Evolutionary conservation across 2,329 filamentous ascomycete species (phyloP).

Genomic region (Trichoderma harzianum): DNA sequence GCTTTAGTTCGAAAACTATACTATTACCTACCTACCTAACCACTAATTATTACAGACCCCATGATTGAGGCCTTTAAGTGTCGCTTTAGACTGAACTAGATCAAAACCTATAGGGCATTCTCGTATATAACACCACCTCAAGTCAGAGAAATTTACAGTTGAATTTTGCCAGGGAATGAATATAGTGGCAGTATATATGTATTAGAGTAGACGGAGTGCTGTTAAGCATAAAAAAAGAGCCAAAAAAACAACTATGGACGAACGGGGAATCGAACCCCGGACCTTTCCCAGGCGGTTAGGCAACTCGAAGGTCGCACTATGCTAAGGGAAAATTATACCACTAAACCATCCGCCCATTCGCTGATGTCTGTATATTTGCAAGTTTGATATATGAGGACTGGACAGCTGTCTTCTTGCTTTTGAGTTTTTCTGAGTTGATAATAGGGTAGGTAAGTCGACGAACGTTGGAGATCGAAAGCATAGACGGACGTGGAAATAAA

Average conservation of each 20-base stretch:
- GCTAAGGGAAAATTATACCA: slow-evolving; percentile 26
- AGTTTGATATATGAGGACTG: not conserved
- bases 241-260: slow-evolving; percentile 17
- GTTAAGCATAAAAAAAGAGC: not conserved
- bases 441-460: not conserved
- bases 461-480: not conserved
- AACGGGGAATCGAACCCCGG: slow-evolving; percentile 22
- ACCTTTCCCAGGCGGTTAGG: slow-evolving; percentile 19
- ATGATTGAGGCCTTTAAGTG: too few species aligned
- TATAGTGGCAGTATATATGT: too few species aligned
- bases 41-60: too few species aligned
- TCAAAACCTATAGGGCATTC: too few species aligned
- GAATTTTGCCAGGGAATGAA: not conserved
- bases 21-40: too few species aligned
- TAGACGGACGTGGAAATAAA: not conserved
- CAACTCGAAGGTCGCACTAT: slow-evolving; percentile 12
- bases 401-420: not conserved
- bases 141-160: not conserved
- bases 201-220: too few species aligned
- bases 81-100: too few species aligned
- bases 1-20: too few species aligned
- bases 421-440: not conserved
- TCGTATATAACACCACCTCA: too few species aligned
- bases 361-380: not conserved
- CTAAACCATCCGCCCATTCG: slow-evolving; percentile 25